Conservation (phyloP, 2,329 filamentous ascomycete species). For the Dactylellina haptotyla region DNA sequence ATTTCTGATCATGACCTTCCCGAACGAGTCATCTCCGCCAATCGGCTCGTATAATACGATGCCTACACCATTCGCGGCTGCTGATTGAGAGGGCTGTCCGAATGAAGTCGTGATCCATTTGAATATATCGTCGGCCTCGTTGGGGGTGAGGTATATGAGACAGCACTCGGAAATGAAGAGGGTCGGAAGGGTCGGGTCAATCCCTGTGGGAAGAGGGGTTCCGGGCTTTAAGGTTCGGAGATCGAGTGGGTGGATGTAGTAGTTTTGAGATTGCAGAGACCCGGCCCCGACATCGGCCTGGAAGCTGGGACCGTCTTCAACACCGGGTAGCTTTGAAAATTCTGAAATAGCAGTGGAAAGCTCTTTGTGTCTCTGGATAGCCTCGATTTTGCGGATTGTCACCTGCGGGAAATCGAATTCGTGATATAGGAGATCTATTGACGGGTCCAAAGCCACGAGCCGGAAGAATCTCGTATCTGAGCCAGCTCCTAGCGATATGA, state of each 20-base stretch:
- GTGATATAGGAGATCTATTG: slow-evolving; percentile 75
- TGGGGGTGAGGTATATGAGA: slow-evolving; percentile 81
- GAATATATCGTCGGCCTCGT: slow-evolving; percentile 73
- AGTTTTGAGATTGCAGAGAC: slow-evolving; percentile 54
- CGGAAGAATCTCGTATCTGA: slow-evolving; percentile 91
- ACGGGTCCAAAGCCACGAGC: slow-evolving; percentile 66
- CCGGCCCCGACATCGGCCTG: slow-evolving; percentile 44
- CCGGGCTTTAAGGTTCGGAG: slow-evolving; percentile 56
- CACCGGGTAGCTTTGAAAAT: background rate
- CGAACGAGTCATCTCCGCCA: slow-evolving; percentile 83
- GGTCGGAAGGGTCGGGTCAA: slow-evolving; percentile 69
- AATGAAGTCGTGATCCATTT: slow-evolving; percentile 68
- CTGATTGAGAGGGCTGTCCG: slow-evolving; percentile 7
- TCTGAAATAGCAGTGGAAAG: slow-evolving; percentile 42
- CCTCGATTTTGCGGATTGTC: slow-evolving; percentile 56
- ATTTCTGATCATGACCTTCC: slow-evolving; percentile 90
- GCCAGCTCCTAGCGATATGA: slow-evolving; percentile 90
- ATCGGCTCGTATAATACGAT: slow-evolving; percentile 91
- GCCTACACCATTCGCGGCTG: slow-evolving; percentile 65
- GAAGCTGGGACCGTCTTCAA: slow-evolving; percentile 13
- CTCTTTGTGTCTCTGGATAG: slow-evolving; percentile 42
- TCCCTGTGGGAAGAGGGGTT: slow-evolving; percentile 38
- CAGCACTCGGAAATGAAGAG: slow-evolving; percentile 94
- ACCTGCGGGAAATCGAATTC: slow-evolving; percentile 82
- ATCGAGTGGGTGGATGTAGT: slow-evolving; percentile 58